Base-by-base conservation (phyloP, 441 rosid species). In the Rhodomyrtus psidioides region DNA sequence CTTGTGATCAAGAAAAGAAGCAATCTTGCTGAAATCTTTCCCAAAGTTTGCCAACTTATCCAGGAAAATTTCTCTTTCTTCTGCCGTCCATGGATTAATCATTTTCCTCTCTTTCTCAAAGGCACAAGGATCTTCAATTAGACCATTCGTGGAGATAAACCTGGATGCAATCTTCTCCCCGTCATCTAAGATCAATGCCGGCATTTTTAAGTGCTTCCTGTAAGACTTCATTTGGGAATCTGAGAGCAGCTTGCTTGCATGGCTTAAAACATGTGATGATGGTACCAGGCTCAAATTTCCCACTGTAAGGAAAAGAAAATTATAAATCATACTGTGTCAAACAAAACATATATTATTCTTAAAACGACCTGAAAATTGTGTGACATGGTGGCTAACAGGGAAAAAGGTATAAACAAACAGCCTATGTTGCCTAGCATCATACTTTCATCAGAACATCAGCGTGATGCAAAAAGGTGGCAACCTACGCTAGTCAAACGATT, bases 81-180 rank as follows among this genome's bases (percentile, higher is more conserved):
- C 98, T 8, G 89, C 74, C 51, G 95, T 93, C 99, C 99, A 97
- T 46, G 99, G 98, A 88, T 98, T 98, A 87, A 94, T 95, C 94
- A 97, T 88, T 62, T 92, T 88, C 90, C 94, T 94, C 90, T 97
- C 99, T 91, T 93, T 94, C 95, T 98, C 99, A 87, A 92, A 88
- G 19, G 94, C 95, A 87, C 92, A 92, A 74, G 99, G 99, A 91
- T 97, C 99, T 89, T 97, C 99, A 91, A 97, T 91, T 86, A 98
- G 88, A 46, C 98, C 99, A 91, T 97, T 98, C 85, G 84, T 87
- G 82, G 97, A 93, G 88, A 94, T 86, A 89, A 98, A 98, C 88
- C 92, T 92, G 14, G 97, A 95, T 83, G 17, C 88, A 83, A 51
- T 86, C 92, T 90, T 95, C 90, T 98, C 99, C 81, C 89, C 94